Evolutionary conservation across 2,329 filamentous ascomycete species (phyloP), one percentile per base, ranked within the genome.

Genomic region (Fusarium udum): DNA sequence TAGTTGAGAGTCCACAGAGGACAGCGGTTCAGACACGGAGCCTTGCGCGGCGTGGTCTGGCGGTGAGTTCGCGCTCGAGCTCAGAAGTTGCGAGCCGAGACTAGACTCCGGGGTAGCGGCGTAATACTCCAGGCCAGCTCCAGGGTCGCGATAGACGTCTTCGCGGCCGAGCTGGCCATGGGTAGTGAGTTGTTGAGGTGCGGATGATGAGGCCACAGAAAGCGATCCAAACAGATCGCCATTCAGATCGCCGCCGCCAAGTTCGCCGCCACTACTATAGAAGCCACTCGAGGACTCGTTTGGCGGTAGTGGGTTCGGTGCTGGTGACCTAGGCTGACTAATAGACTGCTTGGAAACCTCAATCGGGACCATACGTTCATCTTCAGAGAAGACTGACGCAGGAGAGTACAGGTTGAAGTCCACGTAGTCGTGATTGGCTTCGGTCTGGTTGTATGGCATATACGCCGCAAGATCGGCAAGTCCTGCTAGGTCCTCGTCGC

Each of bases 401-500:
- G 87, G 87, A 56, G 87, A 89, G 81, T 85, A 89, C 22, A 89
- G 84, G 76, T 85, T 86, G 81, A 89, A 89, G 81, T 89, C 87
- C 73, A 84, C 80, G 75, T 89, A 89, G 79, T 86, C 81, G 69
- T 76, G 49, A 53, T 70, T 65, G 61, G 64, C 61, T 64, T 74
- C 75, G 34, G 58, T 59, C 45, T 78, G 72, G 61, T 76, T 65
- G 64, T 73, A 78, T 46, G 77, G 77, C 49, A 78, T 66, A 28
- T 71, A 62, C 32, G 67, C 61, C 40, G 71, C 64, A 40, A 64
- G 53, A 60, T 67, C 45, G 16, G 36, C 20, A n/a, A 32, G 42
- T 36, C 72, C 69, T 51, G 65, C 57, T 57, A 55, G 42, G n/a
- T 49, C 59, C 31, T 52, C 43, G 36, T 52, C 60, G 56, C 32